A percentile compares a stretch with the other conserved stretches of the same genome.
Evolutionary conservation across 169 alveolate genomes (phyloP).

Genomic region (Plasmodium adleri): DNA sequence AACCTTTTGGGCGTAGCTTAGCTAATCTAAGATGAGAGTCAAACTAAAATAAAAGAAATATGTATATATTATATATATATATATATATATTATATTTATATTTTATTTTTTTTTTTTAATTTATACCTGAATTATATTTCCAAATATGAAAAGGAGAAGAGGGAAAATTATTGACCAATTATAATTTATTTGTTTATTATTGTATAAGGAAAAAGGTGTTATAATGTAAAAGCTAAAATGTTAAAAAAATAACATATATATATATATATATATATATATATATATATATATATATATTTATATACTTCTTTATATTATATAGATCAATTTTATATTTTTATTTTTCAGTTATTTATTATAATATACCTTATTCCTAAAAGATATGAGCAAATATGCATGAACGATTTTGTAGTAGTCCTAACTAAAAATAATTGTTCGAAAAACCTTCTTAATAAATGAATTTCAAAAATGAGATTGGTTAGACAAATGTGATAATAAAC

Average conservation of each 20-base stretch:
- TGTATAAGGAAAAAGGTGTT: constrained; percentile 51
- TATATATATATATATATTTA: neutral
- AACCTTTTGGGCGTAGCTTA: constrained; percentile 72
- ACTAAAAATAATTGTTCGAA: constrained; percentile 80
- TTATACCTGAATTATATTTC: constrained; percentile 56
- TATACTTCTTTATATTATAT: neutral
- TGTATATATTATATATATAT: neutral
- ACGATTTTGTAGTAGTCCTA: constrained; percentile 77
- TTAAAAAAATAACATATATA: neutral
- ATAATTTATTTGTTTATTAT: constrained; percentile 5
- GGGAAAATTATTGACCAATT: constrained; percentile 4
- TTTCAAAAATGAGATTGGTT: constrained; percentile 75
- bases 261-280: neutral
- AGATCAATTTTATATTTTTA: neutral
- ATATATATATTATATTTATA: neutral
- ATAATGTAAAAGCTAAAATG: constrained; percentile 46
- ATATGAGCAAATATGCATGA: constrained; percentile 82
- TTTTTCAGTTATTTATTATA: constrained; percentile 2
- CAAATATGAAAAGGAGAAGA: constrained; percentile 22
- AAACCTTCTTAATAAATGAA: constrained; percentile 79
- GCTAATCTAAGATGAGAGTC: constrained; percentile 70
- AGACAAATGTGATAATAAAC: constrained; percentile 35
- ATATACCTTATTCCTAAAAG: constrained; percentile 81
- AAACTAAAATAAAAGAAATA: constrained; percentile 18
- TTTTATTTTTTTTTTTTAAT: neutral